A percentile compares a stretch with the other conserved stretches of the same genome.
phyloP scores from a whole-genome alignment of 495 filamentous ascomycete species.

The Collariella sp. region DNA sequence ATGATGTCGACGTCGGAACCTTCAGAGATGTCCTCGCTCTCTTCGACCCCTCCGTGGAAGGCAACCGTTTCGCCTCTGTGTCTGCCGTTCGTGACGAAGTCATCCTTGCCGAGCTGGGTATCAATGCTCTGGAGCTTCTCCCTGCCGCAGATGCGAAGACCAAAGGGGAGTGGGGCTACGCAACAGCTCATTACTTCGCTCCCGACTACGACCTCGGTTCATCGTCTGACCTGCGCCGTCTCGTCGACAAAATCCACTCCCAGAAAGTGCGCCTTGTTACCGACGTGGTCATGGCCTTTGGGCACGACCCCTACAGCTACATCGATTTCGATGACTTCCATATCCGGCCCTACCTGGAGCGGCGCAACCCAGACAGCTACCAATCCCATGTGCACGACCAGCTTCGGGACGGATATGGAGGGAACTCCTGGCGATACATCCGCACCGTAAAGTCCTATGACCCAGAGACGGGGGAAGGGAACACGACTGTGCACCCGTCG shows the following conservation, averaged over 20 bases:
- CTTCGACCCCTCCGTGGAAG: constrained; percentile 15
- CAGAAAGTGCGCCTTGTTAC: constrained; percentile 23
- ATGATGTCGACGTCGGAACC: constrained; percentile 24
- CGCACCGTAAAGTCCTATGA: constrained; percentile 16
- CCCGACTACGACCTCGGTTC: constrained; percentile 25
- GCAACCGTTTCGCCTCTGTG: constrained; percentile 15
- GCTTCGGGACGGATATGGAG: constrained; percentile 22
- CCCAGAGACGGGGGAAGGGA: constrained; percentile 13
- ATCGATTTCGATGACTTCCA: constrained; percentile 24
- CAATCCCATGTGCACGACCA: constrained; percentile 14
- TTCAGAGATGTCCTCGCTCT: constrained; percentile 27
- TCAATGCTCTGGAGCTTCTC: constrained; percentile 27
- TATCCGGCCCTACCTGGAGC: constrained; percentile 13
- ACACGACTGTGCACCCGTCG: constrained; percentile 15
- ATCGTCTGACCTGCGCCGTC: constrained; percentile 12
- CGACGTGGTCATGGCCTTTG: constrained; percentile 29
- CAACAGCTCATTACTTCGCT: constrained; percentile 26
- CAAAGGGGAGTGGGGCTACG: constrained; percentile 23
- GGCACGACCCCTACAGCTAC: constrained; percentile 24
- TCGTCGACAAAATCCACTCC: constrained; percentile 20
- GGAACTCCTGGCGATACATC: constrained; percentile 22
- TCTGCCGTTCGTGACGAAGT: constrained; percentile 13
- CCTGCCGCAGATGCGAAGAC: constrained; percentile 26
- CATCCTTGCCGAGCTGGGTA: constrained; percentile 22
- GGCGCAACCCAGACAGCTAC: constrained; percentile 22